These are phyloP conservation scores for Salinomyces thailandicus DNA, from an alignment of 2,329 filamentous ascomycete species.

Conservation along the genomic window DNA sequence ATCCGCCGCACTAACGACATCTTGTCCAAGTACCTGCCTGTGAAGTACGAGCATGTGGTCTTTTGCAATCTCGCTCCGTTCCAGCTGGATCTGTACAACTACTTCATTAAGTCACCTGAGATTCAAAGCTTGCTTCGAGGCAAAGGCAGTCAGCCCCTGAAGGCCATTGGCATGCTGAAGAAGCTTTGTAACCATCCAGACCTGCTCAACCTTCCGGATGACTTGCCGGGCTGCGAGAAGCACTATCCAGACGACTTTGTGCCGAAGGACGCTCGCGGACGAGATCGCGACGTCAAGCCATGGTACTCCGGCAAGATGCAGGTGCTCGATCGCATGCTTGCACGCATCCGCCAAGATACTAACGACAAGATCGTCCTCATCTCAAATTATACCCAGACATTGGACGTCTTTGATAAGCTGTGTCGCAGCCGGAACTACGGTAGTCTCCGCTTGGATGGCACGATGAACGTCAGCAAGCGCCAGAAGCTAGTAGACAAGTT, in stretches of 20 bases:
- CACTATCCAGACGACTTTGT: conserved; percentile 79
- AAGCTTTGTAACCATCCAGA: conserved; percentile 98
- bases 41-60: conserved; percentile 98
- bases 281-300: conserved; percentile 83
- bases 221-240: conserved; percentile 77
- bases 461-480: conserved; percentile 95
- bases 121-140: conserved; percentile 86
- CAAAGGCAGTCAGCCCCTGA: conserved; percentile 90
- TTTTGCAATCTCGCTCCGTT: conserved; percentile 94
- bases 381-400: conserved; percentile 93
- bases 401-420: conserved; percentile 86
- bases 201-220: conserved; percentile 68
- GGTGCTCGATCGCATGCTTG: conserved; percentile 89
- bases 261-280: conserved; percentile 73
- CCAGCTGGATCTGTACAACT: conserved; percentile 87
- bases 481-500: conserved; percentile 97
- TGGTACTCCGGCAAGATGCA: conserved; percentile 99
- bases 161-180: conserved; percentile 92
- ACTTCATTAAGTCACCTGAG: conserved; percentile 91
- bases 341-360: conserved; percentile 86
- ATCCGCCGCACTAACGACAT: conserved; percentile 97
- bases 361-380: conserved; percentile 99
- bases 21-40: conserved; percentile 87
- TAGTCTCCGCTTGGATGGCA: conserved; percentile 80
- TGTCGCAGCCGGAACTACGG: conserved; percentile 81